Base-by-base conservation (phyloP, 2,329 filamentous ascomycete species). In the Amauroascus niger region DNA sequence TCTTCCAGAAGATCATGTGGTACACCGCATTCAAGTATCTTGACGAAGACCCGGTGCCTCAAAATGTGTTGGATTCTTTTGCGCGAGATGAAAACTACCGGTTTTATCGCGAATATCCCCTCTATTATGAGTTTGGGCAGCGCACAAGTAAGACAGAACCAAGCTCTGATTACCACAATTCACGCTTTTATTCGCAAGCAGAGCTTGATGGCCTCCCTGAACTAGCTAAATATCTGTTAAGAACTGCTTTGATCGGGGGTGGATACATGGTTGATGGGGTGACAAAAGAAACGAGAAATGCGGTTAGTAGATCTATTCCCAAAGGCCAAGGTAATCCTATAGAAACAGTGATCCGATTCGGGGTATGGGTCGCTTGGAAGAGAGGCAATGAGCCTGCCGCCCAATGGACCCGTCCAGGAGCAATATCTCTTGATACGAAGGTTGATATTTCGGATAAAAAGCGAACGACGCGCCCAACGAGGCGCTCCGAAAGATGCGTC, bases 1-100 rank as follows among this genome's bases (percentile, higher is more conserved):
- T 78, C 64, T 86, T 85, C 64, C 82, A 85, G 63, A 83, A 81
- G 62, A 79, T 84, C 52, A 81, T 84, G 73, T 86, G 82, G 82
- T 81, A 82, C 59, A 76, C 80, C 1, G 74, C 79, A n/a, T 71
- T 84, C 62, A 76, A 79, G 59, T 86, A 85, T 61, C 71, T 86
- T 35, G 74, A 79, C 50, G 75, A 79, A 26, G 82, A 86, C 64
- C 81, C 82, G 1, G 66, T 85, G n/a, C 82, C 82, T 0, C 67
- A 71, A 22, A 71, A 69, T 40, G 75, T 85, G 4, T 69, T 77
- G 47, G 71, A 80, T 37, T 69, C 75, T 11, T 79, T 84, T 58
- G 71, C 75, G 24, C 71, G 73, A 41, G 79, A 82, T 52, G 74
- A 76, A 43, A 73, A 75, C 49, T 72, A 70, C 57, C 64, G 65